These are phyloP conservation scores for Solanum chaucha DNA, from an alignment of 257 asterid genomes.

Conservation along the genomic window DNA sequence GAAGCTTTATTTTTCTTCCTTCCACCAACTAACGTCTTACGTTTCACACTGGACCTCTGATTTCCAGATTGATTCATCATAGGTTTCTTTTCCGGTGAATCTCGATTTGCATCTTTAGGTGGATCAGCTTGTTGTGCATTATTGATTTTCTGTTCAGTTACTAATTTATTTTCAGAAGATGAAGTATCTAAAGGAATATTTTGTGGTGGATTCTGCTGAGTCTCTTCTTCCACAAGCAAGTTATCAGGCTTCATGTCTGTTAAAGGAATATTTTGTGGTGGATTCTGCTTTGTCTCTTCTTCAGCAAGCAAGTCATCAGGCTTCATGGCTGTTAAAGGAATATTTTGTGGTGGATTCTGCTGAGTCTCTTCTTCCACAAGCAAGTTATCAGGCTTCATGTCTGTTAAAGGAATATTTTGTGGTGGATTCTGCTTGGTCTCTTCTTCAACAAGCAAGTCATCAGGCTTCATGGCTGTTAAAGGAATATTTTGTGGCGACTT, in stretches of 20 bases:
- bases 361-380: background rate
- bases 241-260: background rate
- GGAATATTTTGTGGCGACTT: background rate
- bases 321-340: background rate
- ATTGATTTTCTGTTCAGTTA: background rate
- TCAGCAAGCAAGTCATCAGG: background rate
- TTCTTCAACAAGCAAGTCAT: background rate
- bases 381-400: background rate
- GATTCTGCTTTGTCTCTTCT: constrained; percentile 2
- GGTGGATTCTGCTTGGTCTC: background rate
- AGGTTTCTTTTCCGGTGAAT: background rate
- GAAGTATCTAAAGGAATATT: background rate
- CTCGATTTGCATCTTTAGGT: background rate
- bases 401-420: background rate
- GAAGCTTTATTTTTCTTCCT: constrained; percentile 10
- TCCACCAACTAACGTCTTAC: background rate
- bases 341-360: background rate
- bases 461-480: background rate
- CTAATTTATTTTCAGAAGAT: background rate
- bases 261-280: background rate
- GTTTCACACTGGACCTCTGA: constrained; percentile 5
- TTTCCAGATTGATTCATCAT: background rate
- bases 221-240: background rate
- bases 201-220: background rate
- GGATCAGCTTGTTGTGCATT: background rate